phyloP scores from a whole-genome alignment of 108 stramenopile species.

The Schizochytrium sp. region DNA sequence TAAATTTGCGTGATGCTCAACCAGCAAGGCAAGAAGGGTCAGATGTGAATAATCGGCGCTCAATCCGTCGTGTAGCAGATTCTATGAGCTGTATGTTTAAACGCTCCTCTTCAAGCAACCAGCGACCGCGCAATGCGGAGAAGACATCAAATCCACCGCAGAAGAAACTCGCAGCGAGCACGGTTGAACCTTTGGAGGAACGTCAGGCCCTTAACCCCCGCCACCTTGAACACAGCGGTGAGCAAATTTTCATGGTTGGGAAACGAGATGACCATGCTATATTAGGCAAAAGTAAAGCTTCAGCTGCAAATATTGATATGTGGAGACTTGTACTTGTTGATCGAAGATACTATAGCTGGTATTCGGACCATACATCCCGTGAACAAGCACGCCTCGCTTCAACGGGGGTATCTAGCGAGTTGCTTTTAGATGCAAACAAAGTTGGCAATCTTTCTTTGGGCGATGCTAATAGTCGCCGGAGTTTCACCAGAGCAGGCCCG shows the following conservation, averaged over 20 bases:
- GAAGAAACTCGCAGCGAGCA: background rate
- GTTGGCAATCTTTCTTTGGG: background rate
- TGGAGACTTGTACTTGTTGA: background rate
- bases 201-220: too few species aligned
- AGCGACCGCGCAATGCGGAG: background rate
- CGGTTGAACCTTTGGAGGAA: too few species aligned
- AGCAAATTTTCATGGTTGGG: background rate
- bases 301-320: background rate
- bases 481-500: background rate
- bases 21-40: background rate
- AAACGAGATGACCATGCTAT: background rate
- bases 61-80: conserved; percentile 23
- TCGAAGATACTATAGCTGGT: background rate
- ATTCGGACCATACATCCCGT: background rate
- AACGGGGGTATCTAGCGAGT: background rate
- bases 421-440: background rate
- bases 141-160: background rate
- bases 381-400: background rate
- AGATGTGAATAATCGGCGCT: background rate
- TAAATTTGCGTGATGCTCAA: background rate
- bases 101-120: background rate
- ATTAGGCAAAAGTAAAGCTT: too few species aligned
- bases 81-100: background rate
- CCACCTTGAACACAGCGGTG: too few species aligned
- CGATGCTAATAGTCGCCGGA: background rate